Conservation (phyloP, 441 rosid genomes). For the Pelargonium citronellum region DNA sequence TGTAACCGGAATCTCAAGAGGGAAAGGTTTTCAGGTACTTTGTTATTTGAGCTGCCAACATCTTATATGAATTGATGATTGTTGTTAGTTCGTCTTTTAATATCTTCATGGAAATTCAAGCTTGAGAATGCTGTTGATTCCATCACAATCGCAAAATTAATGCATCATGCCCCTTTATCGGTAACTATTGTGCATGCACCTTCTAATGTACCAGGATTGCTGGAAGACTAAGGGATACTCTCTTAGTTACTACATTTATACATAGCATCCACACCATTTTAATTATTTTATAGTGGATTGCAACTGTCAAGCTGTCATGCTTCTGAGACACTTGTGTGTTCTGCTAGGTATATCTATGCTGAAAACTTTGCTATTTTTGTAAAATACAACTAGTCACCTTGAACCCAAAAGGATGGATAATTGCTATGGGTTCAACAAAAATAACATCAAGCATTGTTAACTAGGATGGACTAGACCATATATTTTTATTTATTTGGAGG, state of each 20-base stretch:
- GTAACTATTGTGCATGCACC: background rate
- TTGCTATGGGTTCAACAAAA: no score
- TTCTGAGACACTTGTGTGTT: no score
- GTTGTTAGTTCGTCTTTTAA: background rate
- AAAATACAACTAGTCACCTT: no score
- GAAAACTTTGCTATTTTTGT: no score
- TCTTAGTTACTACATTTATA: background rate
- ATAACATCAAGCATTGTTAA: no score
- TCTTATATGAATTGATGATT: background rate
- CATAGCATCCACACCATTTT: background rate
- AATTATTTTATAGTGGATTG: no score
- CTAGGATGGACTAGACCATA: no score
- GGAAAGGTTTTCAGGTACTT: constrained; percentile 90
- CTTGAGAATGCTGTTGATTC: background rate
- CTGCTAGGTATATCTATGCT: no score
- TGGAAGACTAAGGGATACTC: background rate
- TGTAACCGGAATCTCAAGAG: constrained; percentile 76
- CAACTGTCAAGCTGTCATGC: no score
- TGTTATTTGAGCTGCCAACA: constrained; percentile 2
- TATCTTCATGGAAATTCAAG: no score
- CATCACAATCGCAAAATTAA: background rate
- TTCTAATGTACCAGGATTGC: background rate
- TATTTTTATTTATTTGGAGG: no score
- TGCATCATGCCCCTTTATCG: background rate
- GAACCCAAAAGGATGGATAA: no score